A percentile compares a stretch with the other conserved stretches of the same genome.
These are phyloP conservation scores for Symbiodinium natans DNA, from an alignment of 73 alveolate genomes.

Conservation along the genomic window DNA sequence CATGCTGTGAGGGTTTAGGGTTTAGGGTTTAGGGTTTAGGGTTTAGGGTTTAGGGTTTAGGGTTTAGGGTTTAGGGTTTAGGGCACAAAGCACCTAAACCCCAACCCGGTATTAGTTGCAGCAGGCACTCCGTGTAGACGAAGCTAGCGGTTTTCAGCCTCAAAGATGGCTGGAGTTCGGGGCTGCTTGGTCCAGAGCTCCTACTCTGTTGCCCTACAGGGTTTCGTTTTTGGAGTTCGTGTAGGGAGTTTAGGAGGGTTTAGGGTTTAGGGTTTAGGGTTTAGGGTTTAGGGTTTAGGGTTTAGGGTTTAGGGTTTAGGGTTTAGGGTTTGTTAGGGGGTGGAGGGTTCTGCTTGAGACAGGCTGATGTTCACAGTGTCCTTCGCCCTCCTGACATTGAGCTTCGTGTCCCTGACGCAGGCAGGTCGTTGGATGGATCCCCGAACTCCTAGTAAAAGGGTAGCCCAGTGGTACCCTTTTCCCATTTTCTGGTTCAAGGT, in stretches of 20 bases:
- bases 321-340: no score
- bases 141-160: no score
- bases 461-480: background rate
- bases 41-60: background rate
- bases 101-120: no score
- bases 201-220: no score
- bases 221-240: background rate
- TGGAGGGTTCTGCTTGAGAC: no score
- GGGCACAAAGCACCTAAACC: no score
- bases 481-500: background rate
- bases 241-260: background rate
- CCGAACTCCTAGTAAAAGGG: background rate
- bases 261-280: background rate
- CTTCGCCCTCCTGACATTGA: background rate
- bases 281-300: background rate
- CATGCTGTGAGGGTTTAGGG: no score
- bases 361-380: background rate
- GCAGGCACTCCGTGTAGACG: no score
- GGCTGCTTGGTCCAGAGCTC: no score
- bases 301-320: background rate
- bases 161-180: no score
- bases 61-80: background rate
- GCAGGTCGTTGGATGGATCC: background rate
- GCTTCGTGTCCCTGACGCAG: constrained; percentile 11
- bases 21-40: background rate